phyloP scores from a whole-genome alignment of 306 rosid species.

The Abrus precatorius region DNA sequence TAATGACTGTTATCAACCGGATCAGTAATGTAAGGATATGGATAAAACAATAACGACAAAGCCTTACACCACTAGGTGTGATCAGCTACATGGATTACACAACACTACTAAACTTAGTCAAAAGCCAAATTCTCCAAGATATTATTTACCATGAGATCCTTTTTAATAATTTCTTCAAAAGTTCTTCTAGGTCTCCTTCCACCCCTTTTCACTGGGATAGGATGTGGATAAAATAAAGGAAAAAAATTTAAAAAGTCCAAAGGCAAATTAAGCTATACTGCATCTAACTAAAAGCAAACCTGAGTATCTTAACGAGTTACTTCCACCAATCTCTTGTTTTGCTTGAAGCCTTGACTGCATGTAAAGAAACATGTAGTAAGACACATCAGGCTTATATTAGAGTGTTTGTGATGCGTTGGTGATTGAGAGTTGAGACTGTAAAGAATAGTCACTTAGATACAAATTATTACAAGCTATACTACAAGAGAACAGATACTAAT shows the following conservation, averaged over 20 bases:
- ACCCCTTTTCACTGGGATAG: not conserved
- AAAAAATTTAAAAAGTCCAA: slow-evolving; percentile 12
- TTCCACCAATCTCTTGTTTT: slow-evolving; percentile 88
- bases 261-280: not conserved
- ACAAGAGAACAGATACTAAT: slow-evolving; percentile 28
- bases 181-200: too few relatives aligned
- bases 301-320: slow-evolving; percentile 80
- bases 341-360: slow-evolving; percentile 95
- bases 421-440: not conserved
- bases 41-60: not conserved
- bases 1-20: not conserved
- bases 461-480: slow-evolving; percentile 12
- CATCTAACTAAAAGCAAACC: slow-evolving; percentile 59
- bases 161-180: too few relatives aligned
- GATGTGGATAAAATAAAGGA: not conserved
- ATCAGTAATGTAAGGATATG: not conserved
- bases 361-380: slow-evolving; percentile 34
- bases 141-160: too few relatives aligned
- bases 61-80: too few relatives aligned
- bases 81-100: too few relatives aligned
- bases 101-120: too few relatives aligned
- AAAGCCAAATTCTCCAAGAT: too few relatives aligned
- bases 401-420: not conserved
- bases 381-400: slow-evolving; percentile 18
- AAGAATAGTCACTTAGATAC: slow-evolving; percentile 4